A percentile compares a stretch with the other conserved stretches of the same genome.
These are phyloP conservation scores for Marasmius fiardii DNA, from an alignment of 1,284 basidiomycete species.

Conservation along the genomic window DNA sequence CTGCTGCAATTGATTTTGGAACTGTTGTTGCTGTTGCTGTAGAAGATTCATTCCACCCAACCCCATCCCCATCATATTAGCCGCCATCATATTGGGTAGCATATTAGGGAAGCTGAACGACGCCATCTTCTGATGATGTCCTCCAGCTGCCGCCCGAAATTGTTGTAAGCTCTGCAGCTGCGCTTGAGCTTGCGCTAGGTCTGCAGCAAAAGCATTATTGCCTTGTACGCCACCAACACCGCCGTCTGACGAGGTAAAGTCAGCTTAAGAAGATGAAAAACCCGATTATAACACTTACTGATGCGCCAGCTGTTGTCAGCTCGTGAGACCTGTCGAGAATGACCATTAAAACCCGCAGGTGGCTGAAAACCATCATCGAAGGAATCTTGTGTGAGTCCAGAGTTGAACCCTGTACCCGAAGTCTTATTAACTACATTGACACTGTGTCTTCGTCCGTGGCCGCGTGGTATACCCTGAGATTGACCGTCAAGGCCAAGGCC, in stretches of 20 bases:
- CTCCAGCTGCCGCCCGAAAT: slow-evolving; percentile 93
- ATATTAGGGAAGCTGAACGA: slow-evolving; percentile 98
- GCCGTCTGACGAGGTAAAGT: slow-evolving; percentile 47
- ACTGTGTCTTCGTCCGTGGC: slow-evolving; percentile 91
- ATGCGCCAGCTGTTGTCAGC: slow-evolving; percentile 87
- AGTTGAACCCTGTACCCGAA: slow-evolving; percentile 45
- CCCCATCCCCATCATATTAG: slow-evolving; percentile 89
- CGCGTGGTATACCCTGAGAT: slow-evolving; percentile 64
- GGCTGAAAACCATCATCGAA: slow-evolving; percentile 76
- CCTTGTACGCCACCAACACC: slow-evolving; percentile 69
- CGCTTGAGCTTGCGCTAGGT: slow-evolving; percentile 92
- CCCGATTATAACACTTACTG: slow-evolving; percentile 51
- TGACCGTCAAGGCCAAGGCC: slow-evolving; percentile 66
- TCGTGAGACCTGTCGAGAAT: slow-evolving; percentile 75
- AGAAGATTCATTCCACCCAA: slow-evolving; percentile 76
- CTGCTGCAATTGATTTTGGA: slow-evolving; percentile 88
- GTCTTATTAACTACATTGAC: slow-evolving; percentile 88
- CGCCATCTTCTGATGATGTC: slow-evolving; percentile 94
- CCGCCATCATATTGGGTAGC: slow-evolving; percentile 93
- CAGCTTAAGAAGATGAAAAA: slow-evolving; percentile 10
- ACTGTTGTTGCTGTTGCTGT: slow-evolving; percentile 86
- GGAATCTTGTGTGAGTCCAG: slow-evolving; percentile 52
- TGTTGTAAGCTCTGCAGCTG: slow-evolving; percentile 96
- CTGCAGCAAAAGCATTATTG: slow-evolving; percentile 64
- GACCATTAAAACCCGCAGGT: slow-evolving; percentile 52